Conservation (phyloP, 139 green algal species). For the Chlorella vulgaris region DNA sequence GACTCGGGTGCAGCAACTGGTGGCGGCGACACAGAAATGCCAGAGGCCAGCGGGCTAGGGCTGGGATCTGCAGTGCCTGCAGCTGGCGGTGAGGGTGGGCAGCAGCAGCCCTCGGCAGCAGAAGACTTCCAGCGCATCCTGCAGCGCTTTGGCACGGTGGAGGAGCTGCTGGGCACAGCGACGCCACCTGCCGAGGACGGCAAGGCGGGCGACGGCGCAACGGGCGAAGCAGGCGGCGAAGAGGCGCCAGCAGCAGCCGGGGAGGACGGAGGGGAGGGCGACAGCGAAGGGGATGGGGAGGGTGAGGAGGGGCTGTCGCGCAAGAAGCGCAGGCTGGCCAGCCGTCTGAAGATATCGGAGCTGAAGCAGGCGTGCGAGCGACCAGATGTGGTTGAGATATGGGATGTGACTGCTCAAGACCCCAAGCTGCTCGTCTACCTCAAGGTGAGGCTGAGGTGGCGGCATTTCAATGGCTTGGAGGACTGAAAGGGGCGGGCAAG, state of each 20-base stretch:
- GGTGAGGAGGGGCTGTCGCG: slow-evolving; percentile 72
- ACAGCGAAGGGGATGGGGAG: slow-evolving; percentile 52
- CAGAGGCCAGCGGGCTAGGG: not conserved
- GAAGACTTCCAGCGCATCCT: slow-evolving; percentile 76
- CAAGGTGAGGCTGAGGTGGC: slow-evolving; percentile 73
- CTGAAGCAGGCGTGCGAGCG: slow-evolving; percentile 85
- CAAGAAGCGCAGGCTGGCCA: slow-evolving; percentile 82
- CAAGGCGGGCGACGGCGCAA: slow-evolving; percentile 6
- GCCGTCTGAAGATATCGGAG: slow-evolving; percentile 85
- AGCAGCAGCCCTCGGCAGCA: not conserved
- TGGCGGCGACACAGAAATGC: not conserved
- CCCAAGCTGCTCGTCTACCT: slow-evolving; percentile 92
- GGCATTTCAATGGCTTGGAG: too few relatives aligned
- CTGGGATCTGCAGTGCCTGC: slow-evolving; percentile 4
- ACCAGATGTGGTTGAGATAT: slow-evolving; percentile 98
- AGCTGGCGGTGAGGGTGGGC: slow-evolving; percentile 6
- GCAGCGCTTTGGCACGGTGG: slow-evolving; percentile 67
- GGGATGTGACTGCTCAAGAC: slow-evolving; percentile 94
- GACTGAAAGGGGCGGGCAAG: too few relatives aligned
- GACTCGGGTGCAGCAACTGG: not conserved
- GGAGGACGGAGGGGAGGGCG: slow-evolving; percentile 19
- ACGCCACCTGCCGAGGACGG: not conserved
- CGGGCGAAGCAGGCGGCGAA: not conserved
- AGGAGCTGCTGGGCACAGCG: slow-evolving; percentile 57
- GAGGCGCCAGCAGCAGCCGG: not conserved